These are phyloP conservation scores for Entomortierella lignicola DNA, from an alignment of 192 early-diverging fungal genomes.

Conservation along the genomic window DNA sequence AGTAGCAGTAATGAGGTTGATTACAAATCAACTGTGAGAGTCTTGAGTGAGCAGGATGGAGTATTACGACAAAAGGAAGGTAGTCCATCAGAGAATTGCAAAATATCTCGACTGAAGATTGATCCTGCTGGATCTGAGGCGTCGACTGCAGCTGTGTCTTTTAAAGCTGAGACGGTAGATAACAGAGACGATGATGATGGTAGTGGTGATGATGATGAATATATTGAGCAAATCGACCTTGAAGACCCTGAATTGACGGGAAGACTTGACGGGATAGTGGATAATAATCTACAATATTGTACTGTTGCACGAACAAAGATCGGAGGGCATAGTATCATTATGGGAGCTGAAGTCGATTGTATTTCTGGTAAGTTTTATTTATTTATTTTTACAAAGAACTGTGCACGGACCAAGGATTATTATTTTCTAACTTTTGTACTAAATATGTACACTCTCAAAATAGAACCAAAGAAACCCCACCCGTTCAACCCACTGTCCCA, in stretches of 20 bases:
- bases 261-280: slow-evolving; percentile 64
- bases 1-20: too few relatives aligned
- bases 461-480: slow-evolving; percentile 55
- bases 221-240: slow-evolving; percentile 24
- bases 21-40: too few relatives aligned
- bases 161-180: too few relatives aligned
- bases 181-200: not conserved
- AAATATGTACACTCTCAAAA: not conserved
- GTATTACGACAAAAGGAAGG: too few relatives aligned
- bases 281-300: slow-evolving; percentile 92
- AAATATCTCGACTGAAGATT: too few relatives aligned
- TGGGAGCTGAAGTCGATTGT: slow-evolving; percentile 97
- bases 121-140: too few relatives aligned
- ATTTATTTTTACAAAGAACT: not conserved
- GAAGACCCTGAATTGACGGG: slow-evolving; percentile 58
- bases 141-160: not conserved
- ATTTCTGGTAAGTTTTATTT: slow-evolving; percentile 55
- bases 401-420: not conserved
- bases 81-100: too few relatives aligned
- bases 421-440: not conserved
- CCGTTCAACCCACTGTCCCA: slow-evolving; percentile 61
- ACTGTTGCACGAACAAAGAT: slow-evolving; percentile 85
- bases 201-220: not conserved
- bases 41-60: too few relatives aligned
- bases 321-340: slow-evolving; percentile 73